phyloP scores from a whole-genome alignment of 2,329 filamentous ascomycete genomes.

The Phialophora macrospora region DNA sequence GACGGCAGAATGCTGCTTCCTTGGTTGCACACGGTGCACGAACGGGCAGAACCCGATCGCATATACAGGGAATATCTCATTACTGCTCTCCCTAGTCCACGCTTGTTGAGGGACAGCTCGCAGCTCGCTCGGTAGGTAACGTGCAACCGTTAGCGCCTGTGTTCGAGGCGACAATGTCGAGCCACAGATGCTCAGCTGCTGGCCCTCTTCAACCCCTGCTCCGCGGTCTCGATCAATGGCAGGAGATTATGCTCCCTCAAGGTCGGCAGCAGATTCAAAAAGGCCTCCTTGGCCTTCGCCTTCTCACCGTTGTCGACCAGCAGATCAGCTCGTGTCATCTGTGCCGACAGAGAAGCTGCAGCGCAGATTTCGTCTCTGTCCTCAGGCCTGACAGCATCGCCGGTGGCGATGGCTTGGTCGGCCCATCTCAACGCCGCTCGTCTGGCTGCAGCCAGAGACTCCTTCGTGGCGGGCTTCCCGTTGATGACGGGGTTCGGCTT shows the following conservation, averaged over 20 bases:
- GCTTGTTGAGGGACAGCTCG: too few species aligned
- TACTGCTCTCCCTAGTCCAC: too few species aligned
- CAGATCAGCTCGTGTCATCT: constrained; percentile 38
- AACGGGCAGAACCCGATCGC: too few species aligned
- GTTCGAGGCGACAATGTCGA: neutral
- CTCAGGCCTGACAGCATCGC: constrained; percentile 32
- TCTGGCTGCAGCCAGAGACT: constrained; percentile 32
- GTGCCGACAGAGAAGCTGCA: constrained; percentile 32
- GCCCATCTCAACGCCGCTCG: constrained; percentile 36
- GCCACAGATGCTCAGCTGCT: neutral
- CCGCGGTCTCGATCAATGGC: constrained; percentile 31
- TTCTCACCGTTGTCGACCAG: constrained; percentile 37
- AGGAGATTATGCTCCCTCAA: constrained; percentile 35
- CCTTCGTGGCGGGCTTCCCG: constrained; percentile 37
- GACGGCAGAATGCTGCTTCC: too few species aligned
- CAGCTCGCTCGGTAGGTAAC: too few species aligned
- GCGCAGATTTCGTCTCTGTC: constrained; percentile 38
- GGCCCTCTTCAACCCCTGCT: constrained; percentile 34
- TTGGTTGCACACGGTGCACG: too few species aligned
- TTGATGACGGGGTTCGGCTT: constrained; percentile 38
- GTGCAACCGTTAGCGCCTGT: too few species aligned
- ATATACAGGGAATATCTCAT: too few species aligned
- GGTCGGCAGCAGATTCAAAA: constrained; percentile 33
- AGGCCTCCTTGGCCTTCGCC: constrained; percentile 32
- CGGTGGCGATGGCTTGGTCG: constrained; percentile 37